These are phyloP conservation scores for Mytilinidion resinicola DNA, from an alignment of 495 filamentous ascomycete genomes.

Conservation along the genomic window DNA sequence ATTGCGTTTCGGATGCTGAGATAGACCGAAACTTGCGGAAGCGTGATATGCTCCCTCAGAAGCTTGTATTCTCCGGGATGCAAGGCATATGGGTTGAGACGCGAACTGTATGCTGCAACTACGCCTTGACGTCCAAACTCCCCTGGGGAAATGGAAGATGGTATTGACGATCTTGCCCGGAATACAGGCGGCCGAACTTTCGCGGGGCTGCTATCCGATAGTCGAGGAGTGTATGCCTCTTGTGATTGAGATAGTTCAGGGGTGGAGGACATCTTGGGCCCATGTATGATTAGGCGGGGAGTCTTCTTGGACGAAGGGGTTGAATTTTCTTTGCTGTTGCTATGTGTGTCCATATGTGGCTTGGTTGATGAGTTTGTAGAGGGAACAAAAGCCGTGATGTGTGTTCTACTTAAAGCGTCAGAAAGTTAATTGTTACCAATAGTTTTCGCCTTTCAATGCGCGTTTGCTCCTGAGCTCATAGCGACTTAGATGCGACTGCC, in stretches of 20 bases:
- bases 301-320: not conserved
- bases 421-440: not conserved
- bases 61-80: slow-evolving; percentile 80
- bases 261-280: slow-evolving; percentile 4
- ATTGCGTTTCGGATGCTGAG: slow-evolving; percentile 96
- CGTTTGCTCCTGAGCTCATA: not conserved
- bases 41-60: slow-evolving; percentile 72
- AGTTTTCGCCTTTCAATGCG: not conserved
- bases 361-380: not conserved
- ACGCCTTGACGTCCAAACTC: slow-evolving; percentile 87
- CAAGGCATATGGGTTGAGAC: slow-evolving; percentile 82
- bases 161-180: slow-evolving; percentile 54
- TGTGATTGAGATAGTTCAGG: slow-evolving; percentile 22
- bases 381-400: too few species aligned
- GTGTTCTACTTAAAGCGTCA: not conserved
- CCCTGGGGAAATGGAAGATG: slow-evolving; percentile 58
- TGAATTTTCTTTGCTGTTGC: not conserved
- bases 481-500: slow-evolving; percentile 1
- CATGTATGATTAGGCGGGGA: not conserved
- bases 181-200: slow-evolving; percentile 12
- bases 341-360: not conserved
- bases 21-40: slow-evolving; percentile 89
- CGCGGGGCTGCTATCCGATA: not conserved
- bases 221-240: not conserved
- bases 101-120: slow-evolving; percentile 77